Evolutionary conservation across 1,139 yeast genomes (phyloP), one percentile per base, ranked within the genome.

Genomic region (Debaryomycetaceae sp.): DNA sequence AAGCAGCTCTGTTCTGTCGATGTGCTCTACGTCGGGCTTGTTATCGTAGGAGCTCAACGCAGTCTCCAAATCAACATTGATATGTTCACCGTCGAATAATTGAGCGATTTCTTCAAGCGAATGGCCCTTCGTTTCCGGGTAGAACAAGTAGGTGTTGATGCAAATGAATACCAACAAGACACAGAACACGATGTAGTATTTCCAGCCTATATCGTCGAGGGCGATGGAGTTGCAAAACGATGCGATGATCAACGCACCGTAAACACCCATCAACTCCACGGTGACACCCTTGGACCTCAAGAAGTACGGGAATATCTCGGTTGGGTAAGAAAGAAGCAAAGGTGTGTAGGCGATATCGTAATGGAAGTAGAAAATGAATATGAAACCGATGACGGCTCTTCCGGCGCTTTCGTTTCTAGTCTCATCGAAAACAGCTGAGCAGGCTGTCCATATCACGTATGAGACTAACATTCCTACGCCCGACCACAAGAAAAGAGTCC

Each of bases 361-460:
- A 35, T 59, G 51, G 20, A 59, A 50, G 48, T 66, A 71, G 60
- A 64, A 75, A 38, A 74, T 55, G 60, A 69, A 73, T 43, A 69
- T 72, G 65, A 72, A 65, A 22, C 76, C 77, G 48, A 74, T 64
- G n/a, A 73, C 72, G 31, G 72, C 73, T 43, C 65, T 72, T 34
- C 72, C 73, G 39, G 64, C 67, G 5, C 66, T 53, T 43, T 57
- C 58, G 22, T 64, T 54, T 6, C 37, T 33, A 5, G 20, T 27
- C 17, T 37, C 24, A 9, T 27, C 24, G 33, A 6, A 29, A 8
- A 31, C 20, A 1, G 72, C 72, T 6, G 72, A 66, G 36, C 66
- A 58, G 7, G 58, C 53, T 2, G 73, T 68, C 73, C 76, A 69
- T 39, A 69, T 52, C 24, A 72, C 52, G 49, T 71, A 68, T 43